phyloP scores from a whole-genome alignment of 2,329 filamentous ascomycete genomes.

The Clonostachys rosea region DNA sequence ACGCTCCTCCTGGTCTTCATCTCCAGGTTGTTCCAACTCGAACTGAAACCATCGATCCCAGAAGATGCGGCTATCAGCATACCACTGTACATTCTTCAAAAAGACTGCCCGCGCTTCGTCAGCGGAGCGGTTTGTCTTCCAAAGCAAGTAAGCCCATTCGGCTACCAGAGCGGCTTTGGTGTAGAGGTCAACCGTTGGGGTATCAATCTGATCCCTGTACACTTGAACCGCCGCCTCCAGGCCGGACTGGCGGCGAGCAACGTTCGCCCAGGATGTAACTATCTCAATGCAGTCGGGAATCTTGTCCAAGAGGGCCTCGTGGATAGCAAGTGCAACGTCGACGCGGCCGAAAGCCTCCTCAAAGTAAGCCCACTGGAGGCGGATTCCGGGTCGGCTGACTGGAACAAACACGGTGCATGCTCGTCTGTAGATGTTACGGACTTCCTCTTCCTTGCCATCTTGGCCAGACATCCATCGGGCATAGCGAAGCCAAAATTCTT shows the following conservation, averaged over 20 bases:
- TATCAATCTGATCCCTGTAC: slow-evolving; percentile 77
- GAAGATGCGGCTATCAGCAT: slow-evolving; percentile 80
- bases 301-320: slow-evolving; percentile 70
- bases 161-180: slow-evolving; percentile 84
- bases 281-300: slow-evolving; percentile 83
- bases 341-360: slow-evolving; percentile 79
- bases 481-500: slow-evolving; percentile 98
- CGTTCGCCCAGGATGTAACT: slow-evolving; percentile 81
- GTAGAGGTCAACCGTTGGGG: slow-evolving; percentile 65
- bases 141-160: slow-evolving; percentile 82
- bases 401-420: slow-evolving; percentile 83
- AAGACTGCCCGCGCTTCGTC: slow-evolving; percentile 83
- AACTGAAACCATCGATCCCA: slow-evolving; percentile 89
- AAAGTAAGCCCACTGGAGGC: slow-evolving; percentile 90
- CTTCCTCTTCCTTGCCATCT: slow-evolving; percentile 77
- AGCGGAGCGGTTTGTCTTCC: slow-evolving; percentile 78
- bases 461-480: slow-evolving; percentile 88
- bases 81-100: slow-evolving; percentile 76
- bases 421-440: slow-evolving; percentile 86
- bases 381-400: slow-evolving; percentile 76
- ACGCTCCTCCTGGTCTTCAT: slow-evolving; percentile 61
- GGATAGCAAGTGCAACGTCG: slow-evolving; percentile 78
- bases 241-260: slow-evolving; percentile 77
- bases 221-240: slow-evolving; percentile 81
- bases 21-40: slow-evolving; percentile 73